phyloP scores from a whole-genome alignment of 306 rosid genomes.

The Abrus pulchellus region DNA sequence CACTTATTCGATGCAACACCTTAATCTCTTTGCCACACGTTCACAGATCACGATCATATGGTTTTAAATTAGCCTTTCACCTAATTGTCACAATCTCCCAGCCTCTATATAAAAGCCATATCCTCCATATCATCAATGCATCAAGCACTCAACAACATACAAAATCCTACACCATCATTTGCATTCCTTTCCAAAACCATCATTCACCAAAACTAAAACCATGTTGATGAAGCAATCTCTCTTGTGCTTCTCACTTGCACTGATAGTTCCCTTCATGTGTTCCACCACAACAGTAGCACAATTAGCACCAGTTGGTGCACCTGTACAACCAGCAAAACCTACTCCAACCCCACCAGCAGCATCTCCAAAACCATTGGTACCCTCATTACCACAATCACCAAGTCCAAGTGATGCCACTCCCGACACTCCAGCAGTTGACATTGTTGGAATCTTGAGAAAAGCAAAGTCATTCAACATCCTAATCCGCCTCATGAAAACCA shows the following conservation, averaged over 20 bases:
- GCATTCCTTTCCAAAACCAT: not conserved
- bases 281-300: slow-evolving; percentile 47
- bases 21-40: slow-evolving; percentile 7
- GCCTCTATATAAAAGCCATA: slow-evolving; percentile 4
- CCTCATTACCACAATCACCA: no score
- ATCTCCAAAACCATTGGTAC: no score
- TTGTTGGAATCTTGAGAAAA: no score
- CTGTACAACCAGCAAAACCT: no score
- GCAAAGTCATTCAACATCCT: no score
- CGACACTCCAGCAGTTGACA: no score
- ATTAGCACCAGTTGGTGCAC: slow-evolving; percentile 48
- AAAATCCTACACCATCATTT: not conserved
- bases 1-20: slow-evolving; percentile 34
- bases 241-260: slow-evolving; percentile 35
- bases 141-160: not conserved
- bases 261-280: slow-evolving; percentile 25
- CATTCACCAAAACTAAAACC: not conserved
- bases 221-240: slow-evolving; percentile 34
- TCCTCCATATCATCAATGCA: not conserved
- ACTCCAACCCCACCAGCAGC: no score
- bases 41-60: not conserved
- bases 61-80: slow-evolving; percentile 1
- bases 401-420: no score
- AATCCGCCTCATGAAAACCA: slow-evolving; percentile 68
- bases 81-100: slow-evolving; percentile 2